Evolutionary conservation across 441 rosid genomes (phyloP), one percentile per base, ranked within the genome.

Genomic region (Breynia disticha): DNA sequence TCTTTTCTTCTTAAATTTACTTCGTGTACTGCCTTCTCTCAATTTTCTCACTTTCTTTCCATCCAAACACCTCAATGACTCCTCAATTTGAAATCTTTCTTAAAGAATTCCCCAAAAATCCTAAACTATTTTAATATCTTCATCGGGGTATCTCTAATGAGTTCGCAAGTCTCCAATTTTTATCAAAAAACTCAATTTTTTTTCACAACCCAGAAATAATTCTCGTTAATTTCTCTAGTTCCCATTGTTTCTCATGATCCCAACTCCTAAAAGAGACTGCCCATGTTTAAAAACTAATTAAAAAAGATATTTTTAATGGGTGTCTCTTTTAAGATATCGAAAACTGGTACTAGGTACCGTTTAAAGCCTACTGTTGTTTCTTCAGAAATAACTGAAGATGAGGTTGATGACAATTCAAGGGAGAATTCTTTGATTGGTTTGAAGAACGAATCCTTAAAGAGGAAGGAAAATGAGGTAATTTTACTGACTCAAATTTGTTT

Each of bases 291-390:
- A 28, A 28, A 0, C 35, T 28, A 28, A 28, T 2, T 41, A 11
- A 11, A 41, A 55, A n/a, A 58, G 54, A 45, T 52, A 6, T 19
- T 16, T 19, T 16, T 21, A 52, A 86, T 82, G 99, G 97, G 87
- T 55, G 76, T 94, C 67, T 84, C 95, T 11, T 94, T 94, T 64
- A 89, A 78, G 82, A 76, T 94, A 56, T 83, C 94, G 2, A 89
- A 78, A 67, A 67, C 66, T 18, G 96, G 97, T 43, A 72, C 70
- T 58, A 76, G 86, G 77, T 87, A 76, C 70, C 71, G 64, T 37
- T 80, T 87, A 1, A 85, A 66, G 70, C 69, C 76, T 28, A 28
- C 35, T 54, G 52, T 70, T 59, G 54, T 69, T 72, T 74, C 47
- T 39, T 62, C 77, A 8, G 78, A 72, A 54, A 62, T 59, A 63